Conservation (phyloP, 768 basidiomycete genomes). For the Tulasnella calospora region DNA sequence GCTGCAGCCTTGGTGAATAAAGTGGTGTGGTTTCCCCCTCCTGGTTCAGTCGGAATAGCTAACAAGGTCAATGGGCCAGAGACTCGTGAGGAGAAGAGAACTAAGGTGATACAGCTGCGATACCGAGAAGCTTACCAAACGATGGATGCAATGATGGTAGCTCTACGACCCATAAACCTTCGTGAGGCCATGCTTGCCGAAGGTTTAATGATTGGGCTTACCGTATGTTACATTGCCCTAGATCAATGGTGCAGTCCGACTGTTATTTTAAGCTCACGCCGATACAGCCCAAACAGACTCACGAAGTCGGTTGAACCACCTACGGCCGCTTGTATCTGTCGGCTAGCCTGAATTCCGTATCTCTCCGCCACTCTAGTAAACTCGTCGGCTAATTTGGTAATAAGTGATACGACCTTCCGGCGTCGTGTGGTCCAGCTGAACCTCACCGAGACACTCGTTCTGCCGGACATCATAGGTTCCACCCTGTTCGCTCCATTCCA, state of each 20-base stretch:
- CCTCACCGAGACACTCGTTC: conserved; percentile 57
- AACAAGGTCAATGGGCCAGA: neutral
- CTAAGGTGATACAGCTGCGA: neutral
- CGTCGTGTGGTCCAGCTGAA: conserved; percentile 31
- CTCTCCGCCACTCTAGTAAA: conserved; percentile 57
- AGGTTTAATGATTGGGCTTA: neutral
- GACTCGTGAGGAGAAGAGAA: neutral
- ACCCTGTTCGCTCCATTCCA: conserved; percentile 41
- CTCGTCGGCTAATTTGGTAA: conserved; percentile 49
- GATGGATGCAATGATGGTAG: conserved; percentile 70
- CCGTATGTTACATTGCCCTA: conserved; percentile 59
- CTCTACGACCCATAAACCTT: conserved; percentile 6
- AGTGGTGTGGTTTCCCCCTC: conserved; percentile 74
- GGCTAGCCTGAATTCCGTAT: conserved; percentile 45
- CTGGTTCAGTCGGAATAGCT: conserved; percentile 70
- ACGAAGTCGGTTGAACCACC: conserved; percentile 81
- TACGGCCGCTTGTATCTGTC: conserved; percentile 63
- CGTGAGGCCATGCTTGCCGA: neutral
- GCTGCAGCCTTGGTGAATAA: conserved; percentile 63
- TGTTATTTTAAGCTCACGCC: neutral
- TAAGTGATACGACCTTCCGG: conserved; percentile 37
- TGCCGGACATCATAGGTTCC: conserved; percentile 57
- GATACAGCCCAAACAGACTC: conserved; percentile 34
- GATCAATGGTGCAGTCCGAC: neutral
- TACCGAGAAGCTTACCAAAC: conserved; percentile 47